Base-by-base conservation (phyloP, 1,284 basidiomycete genomes). In the Testicularia cyperi region DNA sequence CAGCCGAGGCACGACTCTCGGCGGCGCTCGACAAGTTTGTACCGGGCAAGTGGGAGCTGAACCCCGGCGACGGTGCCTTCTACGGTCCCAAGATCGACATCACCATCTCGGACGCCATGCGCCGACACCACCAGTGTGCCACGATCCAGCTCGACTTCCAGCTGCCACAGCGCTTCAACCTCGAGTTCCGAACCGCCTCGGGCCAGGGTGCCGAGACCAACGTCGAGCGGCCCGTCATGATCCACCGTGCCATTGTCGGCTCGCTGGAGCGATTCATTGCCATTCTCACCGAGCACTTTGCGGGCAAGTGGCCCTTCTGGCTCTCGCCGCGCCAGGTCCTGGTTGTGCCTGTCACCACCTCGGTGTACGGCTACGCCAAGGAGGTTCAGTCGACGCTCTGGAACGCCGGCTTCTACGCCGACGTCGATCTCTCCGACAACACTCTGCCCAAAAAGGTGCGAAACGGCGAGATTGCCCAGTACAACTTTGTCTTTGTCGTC, bases 301-400 rank as follows among this genome's bases (percentile, higher is more conserved):
- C 85, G 32, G 95, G 95, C 24, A 96, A 96, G 80, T 99, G 94
- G 92, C 95, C 95, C 5, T 96, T 98, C 83, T 99, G 95, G 95
- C 76, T 98, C 37, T 92, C 88, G 0, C 95, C 95, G 12, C 84
- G 95, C 34, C 95, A 98, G 79, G 86, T 96, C 20, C 80, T 95
- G 21, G 88, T 98, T 45, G 88, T 99, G 37, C 95, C 95, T 3
- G 91, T 98, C 25, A 91, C 92, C 14, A 84, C 82, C 12, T 85
- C 88, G 23, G 90, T 85, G 68, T 92, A 70, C 80, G 88, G 88
- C 22, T 99, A 98, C 74, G 94, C 94, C 2, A 80, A 85, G 35
- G 83, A 90, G 74, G 85, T 97, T 24, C 82, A 83, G 22, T 80
- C 85, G 42, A 82, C 81, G 55, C 82, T 98, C 12, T 82, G 81